A percentile compares a stretch with the other conserved stretches of the same genome.
Evolutionary conservation across 176 grass and related monocot species (phyloP).

Genomic region (Eragrostis nindensis): DNA sequence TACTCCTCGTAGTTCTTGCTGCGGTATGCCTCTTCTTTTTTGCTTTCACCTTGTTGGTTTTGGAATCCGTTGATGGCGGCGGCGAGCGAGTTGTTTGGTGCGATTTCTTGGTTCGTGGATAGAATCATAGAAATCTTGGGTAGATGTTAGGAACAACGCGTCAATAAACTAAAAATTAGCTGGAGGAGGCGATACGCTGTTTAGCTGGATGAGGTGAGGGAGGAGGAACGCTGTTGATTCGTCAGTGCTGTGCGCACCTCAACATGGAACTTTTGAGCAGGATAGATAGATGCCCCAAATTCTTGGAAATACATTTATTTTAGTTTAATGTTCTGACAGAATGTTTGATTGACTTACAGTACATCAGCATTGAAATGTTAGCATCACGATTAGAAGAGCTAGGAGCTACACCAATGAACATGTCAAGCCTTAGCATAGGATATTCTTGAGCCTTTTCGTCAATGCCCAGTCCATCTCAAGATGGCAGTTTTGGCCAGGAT

Average conservation of each 20-base stretch:
- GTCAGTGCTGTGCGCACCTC: background rate
- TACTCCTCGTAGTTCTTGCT: slow-evolving; percentile 34
- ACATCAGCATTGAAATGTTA: background rate
- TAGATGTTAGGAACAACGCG: background rate
- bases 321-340: background rate
- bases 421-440: no score
- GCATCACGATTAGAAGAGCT: no score
- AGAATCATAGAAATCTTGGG: background rate
- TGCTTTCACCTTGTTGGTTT: background rate
- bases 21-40: slow-evolving; percentile 7
- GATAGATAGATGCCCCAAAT: background rate
- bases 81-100: background rate
- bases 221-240: no score
- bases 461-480: background rate
- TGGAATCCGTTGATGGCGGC: background rate
- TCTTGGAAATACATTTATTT: background rate
- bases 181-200: no score
- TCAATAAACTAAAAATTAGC: background rate
- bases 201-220: no score
- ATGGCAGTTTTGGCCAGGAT: slow-evolving; percentile 10
- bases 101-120: background rate
- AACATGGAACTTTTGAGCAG: background rate
- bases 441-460: no score
- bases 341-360: background rate
- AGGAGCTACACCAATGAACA: no score